phyloP scores from a whole-genome alignment of 1,284 basidiomycete species.

The Malassezia obtusa region DNA sequence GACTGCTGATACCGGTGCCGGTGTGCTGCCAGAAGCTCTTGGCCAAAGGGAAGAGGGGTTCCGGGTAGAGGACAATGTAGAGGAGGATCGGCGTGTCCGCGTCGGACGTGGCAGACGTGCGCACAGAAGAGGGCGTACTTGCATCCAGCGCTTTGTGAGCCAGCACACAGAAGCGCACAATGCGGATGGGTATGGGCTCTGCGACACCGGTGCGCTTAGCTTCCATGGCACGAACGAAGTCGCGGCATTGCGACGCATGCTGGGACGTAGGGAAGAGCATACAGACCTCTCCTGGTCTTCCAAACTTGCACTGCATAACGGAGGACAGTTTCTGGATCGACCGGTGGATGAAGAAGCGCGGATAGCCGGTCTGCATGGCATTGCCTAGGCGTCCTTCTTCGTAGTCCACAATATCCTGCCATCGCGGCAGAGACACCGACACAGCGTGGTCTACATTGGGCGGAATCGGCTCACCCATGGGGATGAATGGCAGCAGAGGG shows the following conservation, averaged over 20 bases:
- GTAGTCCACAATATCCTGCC: conserved; percentile 86
- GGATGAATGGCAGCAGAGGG: conserved; percentile 6
- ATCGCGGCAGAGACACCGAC: conserved; percentile 89
- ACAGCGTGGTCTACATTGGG: conserved; percentile 63
- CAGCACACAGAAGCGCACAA: conserved; percentile 34
- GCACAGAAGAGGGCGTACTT: conserved; percentile 8
- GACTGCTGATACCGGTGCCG: conserved; percentile 77
- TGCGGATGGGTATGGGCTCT: conserved; percentile 23
- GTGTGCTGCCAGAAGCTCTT: conserved; percentile 96
- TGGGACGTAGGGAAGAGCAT: conserved; percentile 36
- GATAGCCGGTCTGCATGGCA: conserved; percentile 86
- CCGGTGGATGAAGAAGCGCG: conserved; percentile 86
- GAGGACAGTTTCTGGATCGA: conserved; percentile 61
- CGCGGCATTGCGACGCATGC: conserved; percentile 33
- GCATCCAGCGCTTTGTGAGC: conserved; percentile 4
- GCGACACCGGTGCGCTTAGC: neutral
- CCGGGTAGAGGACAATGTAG: conserved; percentile 66
- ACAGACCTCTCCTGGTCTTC: conserved; percentile 23
- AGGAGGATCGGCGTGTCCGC: conserved; percentile 4
- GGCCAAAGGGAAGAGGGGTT: conserved; percentile 60
- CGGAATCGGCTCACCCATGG: conserved; percentile 45
- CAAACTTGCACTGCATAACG: conserved; percentile 28
- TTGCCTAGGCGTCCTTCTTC: conserved; percentile 79
- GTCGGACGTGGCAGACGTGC: neutral
- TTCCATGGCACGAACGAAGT: conserved; percentile 33